Percentiles rank a stretch among this genome's conserved stretches.
Evolutionary conservation across 148 eudicot genomes (phyloP).

Genomic region (Rhododendron griersonianum): DNA sequence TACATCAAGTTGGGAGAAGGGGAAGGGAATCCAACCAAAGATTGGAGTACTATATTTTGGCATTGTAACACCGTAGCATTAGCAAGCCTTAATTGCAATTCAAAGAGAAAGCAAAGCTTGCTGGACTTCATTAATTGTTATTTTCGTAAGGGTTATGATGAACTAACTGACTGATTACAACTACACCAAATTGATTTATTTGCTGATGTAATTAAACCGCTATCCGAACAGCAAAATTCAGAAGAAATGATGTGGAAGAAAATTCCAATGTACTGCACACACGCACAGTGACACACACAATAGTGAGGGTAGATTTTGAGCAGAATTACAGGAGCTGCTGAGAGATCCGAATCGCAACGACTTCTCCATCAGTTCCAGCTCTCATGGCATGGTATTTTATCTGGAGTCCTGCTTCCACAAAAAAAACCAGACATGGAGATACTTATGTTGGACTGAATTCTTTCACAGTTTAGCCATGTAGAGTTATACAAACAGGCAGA

Average conservation of each 20-base stretch:
- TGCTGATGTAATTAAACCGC: neutral
- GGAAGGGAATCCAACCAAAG: too few species aligned
- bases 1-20: too few species aligned
- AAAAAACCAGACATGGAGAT: neutral
- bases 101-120: neutral
- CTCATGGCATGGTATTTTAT: conserved; percentile 78
- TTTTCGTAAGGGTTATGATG: neutral
- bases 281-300: too few species aligned
- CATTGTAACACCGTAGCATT: neutral
- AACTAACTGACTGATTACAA: neutral
- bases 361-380: conserved; percentile 61
- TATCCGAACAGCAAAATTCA: neutral
- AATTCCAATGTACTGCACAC: neutral
- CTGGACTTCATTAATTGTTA: neutral
- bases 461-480: neutral
- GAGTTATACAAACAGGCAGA: neutral
- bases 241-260: neutral
- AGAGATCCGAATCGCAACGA: conserved; percentile 71
- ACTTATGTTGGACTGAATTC: neutral
- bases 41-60: neutral
- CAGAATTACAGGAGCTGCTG: conserved; percentile 69
- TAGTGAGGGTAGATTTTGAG: neutral
- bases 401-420: conserved; percentile 50
- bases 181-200: conserved; percentile 1
- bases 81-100: neutral